These are phyloP conservation scores for Sphagnum fallax DNA, from an alignment of 228 moss, liverwort and hornwort genomes.

Conservation along the genomic window DNA sequence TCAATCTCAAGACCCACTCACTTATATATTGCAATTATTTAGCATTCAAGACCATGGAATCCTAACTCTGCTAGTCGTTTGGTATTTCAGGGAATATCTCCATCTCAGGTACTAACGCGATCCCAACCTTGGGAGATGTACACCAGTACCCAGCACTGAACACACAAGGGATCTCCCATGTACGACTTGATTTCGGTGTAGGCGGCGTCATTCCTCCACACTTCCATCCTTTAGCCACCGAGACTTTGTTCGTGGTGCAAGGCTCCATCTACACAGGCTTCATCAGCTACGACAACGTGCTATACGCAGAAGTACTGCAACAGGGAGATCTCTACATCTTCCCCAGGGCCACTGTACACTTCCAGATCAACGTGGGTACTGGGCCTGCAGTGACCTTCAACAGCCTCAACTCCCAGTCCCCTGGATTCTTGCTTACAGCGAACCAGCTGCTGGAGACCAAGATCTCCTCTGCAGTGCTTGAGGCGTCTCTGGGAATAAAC, in stretches of 20 bases:
- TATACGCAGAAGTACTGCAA: conserved; percentile 4
- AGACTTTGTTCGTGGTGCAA: conserved; percentile 5
- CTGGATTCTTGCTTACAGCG: conserved; percentile 2
- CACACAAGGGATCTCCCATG: conserved; percentile 7
- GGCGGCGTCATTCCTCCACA: conserved; percentile 5
- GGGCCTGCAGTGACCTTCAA: conserved; percentile 5
- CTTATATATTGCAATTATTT: too few relatives aligned
- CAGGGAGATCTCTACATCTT: conserved; percentile 9
- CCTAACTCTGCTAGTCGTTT: neutral
- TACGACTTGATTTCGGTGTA: conserved; percentile 1
- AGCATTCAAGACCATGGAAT: neutral
- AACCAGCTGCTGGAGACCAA: conserved; percentile 7
- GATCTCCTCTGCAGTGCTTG: neutral
- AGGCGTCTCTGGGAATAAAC: neutral
- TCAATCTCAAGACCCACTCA: too few relatives aligned
- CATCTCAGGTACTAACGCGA: conserved; percentile 5
- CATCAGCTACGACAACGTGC: conserved; percentile 4
- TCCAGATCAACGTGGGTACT: conserved; percentile 10
- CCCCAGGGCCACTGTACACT: conserved; percentile 8
- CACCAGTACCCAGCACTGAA: conserved; percentile 5
- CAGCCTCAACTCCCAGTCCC: conserved; percentile 9
- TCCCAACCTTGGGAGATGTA: neutral
- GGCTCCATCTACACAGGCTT: conserved; percentile 5
- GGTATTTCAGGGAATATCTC: neutral
- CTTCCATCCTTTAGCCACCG: neutral